phyloP scores from a whole-genome alignment of 129 eudicot genomes.

The Flaveria ramosissima region DNA sequence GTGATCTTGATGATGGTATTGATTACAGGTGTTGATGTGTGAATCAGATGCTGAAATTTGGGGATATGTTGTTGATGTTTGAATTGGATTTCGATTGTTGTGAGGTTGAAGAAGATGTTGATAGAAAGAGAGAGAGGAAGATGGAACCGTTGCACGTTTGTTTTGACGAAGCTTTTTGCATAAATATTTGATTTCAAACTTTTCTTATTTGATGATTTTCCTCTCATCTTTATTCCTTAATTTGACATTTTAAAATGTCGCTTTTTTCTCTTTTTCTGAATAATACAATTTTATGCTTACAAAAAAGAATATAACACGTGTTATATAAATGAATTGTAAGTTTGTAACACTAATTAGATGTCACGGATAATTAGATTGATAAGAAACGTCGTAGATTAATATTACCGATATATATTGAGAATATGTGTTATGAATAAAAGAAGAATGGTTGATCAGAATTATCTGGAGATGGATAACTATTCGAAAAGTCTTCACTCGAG shows the following conservation, averaged over 20 bases:
- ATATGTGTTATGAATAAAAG: no score
- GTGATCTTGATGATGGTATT: not conserved
- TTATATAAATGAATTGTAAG: no score
- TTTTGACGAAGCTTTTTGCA: not conserved
- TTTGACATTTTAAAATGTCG: not conserved
- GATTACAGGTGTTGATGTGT: not conserved
- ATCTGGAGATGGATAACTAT: no score
- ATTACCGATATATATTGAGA: no score
- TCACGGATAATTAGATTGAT: no score
- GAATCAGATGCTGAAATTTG: conserved; percentile 1
- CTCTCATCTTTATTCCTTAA: not conserved
- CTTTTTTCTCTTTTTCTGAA: not conserved
- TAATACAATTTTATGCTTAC: not conserved
- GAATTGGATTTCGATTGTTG: conserved; percentile 4
- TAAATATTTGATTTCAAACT: conserved; percentile 20
- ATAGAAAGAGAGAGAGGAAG: conserved; percentile 24
- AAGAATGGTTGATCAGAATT: no score
- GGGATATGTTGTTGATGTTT: conserved; percentile 18
- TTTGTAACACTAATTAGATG: no score
- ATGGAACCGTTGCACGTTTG: conserved; percentile 29
- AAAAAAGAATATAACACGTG: no score
- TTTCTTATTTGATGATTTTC: not conserved
- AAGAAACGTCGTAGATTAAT: no score
- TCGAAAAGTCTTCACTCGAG: no score
- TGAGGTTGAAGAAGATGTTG: not conserved